Conservation (phyloP, 805 yeast genomes). For the Kodamaea neixiangensis region DNA sequence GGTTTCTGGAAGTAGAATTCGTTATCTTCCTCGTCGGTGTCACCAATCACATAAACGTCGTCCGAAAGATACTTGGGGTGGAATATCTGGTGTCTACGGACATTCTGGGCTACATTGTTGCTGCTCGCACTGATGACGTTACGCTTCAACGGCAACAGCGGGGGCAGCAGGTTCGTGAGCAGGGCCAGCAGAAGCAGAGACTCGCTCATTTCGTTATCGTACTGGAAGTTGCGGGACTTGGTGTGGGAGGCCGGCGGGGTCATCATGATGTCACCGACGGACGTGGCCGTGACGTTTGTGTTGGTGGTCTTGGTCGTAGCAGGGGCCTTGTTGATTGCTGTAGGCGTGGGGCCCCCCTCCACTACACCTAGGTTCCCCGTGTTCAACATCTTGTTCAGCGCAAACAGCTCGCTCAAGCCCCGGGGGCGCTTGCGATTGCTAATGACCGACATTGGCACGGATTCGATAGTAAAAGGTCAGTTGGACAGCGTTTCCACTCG, state of each 20-base stretch:
- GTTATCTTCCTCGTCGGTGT: constrained; percentile 13
- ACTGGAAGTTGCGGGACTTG: constrained; percentile 9
- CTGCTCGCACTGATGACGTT: background rate
- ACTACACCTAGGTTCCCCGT: constrained; percentile 5
- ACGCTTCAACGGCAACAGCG: constrained; percentile 1
- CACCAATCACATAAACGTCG: constrained; percentile 12
- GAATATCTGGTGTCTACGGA: constrained; percentile 8
- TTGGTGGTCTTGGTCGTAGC: constrained; percentile 14
- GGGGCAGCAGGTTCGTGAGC: constrained; percentile 9
- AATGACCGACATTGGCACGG: constrained; percentile 33
- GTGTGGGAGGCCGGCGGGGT: constrained; percentile 9
- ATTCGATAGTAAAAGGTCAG: background rate
- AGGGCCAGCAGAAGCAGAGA: constrained; percentile 6
- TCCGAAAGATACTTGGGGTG: constrained; percentile 12
- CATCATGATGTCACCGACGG: constrained; percentile 10
- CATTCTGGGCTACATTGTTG: background rate
- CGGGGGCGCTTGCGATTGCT: constrained; percentile 47
- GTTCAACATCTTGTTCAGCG: constrained; percentile 14
- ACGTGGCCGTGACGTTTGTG: constrained; percentile 10
- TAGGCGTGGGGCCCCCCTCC: constrained; percentile 9
- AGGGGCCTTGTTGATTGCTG: constrained; percentile 8
- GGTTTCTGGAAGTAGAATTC: constrained; percentile 16
- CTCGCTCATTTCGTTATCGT: constrained; percentile 3
- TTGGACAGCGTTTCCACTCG: background rate
- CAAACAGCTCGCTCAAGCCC: constrained; percentile 45